Conservation (phyloP, 78 protist genomes). For the Dictyostelium discoideum region DNA sequence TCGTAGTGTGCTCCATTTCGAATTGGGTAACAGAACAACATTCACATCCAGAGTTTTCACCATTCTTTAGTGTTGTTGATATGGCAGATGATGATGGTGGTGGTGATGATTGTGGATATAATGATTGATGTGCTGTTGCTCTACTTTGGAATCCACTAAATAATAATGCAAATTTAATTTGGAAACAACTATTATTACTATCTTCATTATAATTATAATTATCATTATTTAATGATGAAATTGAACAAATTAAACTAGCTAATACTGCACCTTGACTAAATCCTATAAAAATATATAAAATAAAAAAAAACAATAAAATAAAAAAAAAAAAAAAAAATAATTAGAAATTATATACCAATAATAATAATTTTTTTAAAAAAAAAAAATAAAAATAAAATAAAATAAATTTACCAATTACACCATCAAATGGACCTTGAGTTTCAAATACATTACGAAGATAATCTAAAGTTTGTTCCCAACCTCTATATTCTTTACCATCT, state of each 20-base stretch:
- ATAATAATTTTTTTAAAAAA: not conserved
- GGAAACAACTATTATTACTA: not conserved
- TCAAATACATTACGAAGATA: constrained; percentile 36
- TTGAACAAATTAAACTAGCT: constrained; percentile 41
- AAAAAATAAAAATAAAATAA: not conserved
- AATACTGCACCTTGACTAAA: constrained; percentile 78
- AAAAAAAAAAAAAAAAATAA: not conserved
- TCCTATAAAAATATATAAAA: not conserved
- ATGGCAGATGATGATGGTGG: not conserved
- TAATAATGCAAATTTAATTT: constrained; percentile 55
- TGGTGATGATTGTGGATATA: constrained; percentile 8
- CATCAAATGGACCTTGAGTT: constrained; percentile 80
- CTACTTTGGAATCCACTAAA: constrained; percentile 78
- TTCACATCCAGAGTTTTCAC: not conserved
- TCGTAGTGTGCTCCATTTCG: not conserved
- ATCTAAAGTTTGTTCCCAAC: constrained; percentile 61
- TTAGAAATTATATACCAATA: not conserved
- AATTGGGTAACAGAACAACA: not conserved
- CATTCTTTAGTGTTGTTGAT: not conserved
- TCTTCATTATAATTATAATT: not conserved
- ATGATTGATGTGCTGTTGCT: constrained; percentile 61
- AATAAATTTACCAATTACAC: not conserved
- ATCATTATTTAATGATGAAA: constrained; percentile 53
- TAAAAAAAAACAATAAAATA: too few species aligned
- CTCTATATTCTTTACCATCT: constrained; percentile 77